Conservation (phyloP, 2,329 filamentous ascomycete genomes). For the Botrytis fabae region DNA sequence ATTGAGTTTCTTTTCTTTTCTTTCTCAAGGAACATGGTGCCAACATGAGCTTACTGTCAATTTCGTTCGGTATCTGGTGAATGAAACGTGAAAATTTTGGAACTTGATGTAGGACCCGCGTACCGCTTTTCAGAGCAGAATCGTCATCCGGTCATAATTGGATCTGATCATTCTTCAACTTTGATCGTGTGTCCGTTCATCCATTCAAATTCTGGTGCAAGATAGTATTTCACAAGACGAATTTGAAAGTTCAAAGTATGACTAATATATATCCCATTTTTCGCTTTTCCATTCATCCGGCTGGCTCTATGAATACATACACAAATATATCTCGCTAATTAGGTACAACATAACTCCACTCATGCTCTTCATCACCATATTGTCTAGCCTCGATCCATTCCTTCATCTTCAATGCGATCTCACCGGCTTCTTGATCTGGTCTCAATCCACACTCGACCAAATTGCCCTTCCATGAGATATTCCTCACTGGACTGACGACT, state of each 20-base stretch:
- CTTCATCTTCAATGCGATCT: slow-evolving; percentile 85
- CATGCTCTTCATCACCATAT: slow-evolving; percentile 89
- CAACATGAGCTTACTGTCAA: neutral
- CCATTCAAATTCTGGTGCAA: neutral
- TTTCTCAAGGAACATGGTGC: neutral
- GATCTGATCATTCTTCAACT: no score
- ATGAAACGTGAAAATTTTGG: neutral
- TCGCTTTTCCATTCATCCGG: neutral
- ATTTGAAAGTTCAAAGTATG: neutral
- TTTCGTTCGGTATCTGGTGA: neutral
- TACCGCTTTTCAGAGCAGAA: neutral
- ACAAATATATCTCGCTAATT: slow-evolving; percentile 20
- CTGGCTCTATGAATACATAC: slow-evolving; percentile 15
- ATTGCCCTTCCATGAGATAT: slow-evolving; percentile 84
- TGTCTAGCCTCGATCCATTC: slow-evolving; percentile 95
- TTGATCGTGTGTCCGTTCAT: neutral
- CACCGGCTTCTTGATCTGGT: slow-evolving; percentile 81
- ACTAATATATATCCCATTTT: neutral
- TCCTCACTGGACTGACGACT: slow-evolving; percentile 86
- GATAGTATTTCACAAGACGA: neutral
- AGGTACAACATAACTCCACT: slow-evolving; percentile 70
- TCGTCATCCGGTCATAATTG: neutral
- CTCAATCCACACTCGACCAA: slow-evolving; percentile 80
- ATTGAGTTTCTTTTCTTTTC: slow-evolving; percentile 17
- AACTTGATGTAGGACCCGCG: neutral